Percentiles rank a stretch among this genome's conserved stretches.
phyloP scores from a whole-genome alignment of 2,329 filamentous ascomycete species.

The Monilinia laxa region DNA sequence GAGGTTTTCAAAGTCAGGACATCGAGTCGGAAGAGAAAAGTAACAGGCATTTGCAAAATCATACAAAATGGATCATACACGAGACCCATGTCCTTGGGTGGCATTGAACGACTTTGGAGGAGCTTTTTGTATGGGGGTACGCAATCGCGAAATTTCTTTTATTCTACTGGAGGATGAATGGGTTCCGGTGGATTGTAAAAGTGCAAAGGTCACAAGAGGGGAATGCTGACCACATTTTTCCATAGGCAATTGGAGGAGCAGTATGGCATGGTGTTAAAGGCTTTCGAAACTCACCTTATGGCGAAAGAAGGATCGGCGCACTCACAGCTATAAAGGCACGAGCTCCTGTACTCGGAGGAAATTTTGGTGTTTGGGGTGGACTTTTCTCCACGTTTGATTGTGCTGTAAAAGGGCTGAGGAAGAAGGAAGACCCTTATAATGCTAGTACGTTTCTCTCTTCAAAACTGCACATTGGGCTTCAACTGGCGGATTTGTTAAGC shows the following conservation, averaged over 20 bases:
- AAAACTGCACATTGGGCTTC: background rate
- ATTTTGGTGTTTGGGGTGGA: slow-evolving; percentile 97
- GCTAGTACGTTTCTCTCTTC: slow-evolving; percentile 55
- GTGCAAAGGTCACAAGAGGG: background rate
- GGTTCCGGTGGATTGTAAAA: background rate
- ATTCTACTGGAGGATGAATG: background rate
- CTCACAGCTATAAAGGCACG: slow-evolving; percentile 97
- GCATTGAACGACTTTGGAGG: slow-evolving; percentile 96
- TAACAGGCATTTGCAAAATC: slow-evolving; percentile 17
- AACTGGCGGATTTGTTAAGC: background rate
- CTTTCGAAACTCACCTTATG: slow-evolving; percentile 84
- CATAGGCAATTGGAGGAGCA: slow-evolving; percentile 70
- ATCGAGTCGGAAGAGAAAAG: slow-evolving; percentile 4
- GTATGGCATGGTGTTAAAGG: slow-evolving; percentile 98
- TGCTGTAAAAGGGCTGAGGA: slow-evolving; percentile 86
- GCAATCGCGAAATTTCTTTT: slow-evolving; percentile 42
- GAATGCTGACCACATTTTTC: slow-evolving; percentile 28
- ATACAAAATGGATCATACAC: slow-evolving; percentile 80
- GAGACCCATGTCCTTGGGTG: slow-evolving; percentile 96
- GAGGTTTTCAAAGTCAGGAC: background rate
- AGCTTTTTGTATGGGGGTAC: slow-evolving; percentile 93
- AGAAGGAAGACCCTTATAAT: slow-evolving; percentile 98
- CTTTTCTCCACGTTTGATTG: slow-evolving; percentile 96
- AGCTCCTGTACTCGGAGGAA: slow-evolving; percentile 92
- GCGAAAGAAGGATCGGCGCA: slow-evolving; percentile 92